Percentiles rank a stretch among this genome's conserved stretches.
phyloP scores from a whole-genome alignment of 2,329 filamentous ascomycete species.

The Aspergillus sp. region DNA sequence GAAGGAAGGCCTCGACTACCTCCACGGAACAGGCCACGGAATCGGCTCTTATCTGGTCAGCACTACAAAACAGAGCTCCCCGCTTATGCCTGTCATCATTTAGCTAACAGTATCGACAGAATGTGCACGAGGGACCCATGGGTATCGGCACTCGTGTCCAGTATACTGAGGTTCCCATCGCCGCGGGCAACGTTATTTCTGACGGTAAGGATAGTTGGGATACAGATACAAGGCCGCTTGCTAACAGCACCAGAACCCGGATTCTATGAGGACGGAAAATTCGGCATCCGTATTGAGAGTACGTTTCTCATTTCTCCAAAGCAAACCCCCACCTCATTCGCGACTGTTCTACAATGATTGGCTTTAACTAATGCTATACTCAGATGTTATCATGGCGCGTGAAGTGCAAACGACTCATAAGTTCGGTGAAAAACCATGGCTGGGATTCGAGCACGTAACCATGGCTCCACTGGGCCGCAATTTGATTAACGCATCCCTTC shows the following conservation, averaged over 20 bases:
- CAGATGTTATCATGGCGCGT: constrained; percentile 81
- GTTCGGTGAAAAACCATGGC: constrained; percentile 90
- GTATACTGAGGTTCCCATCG: constrained; percentile 85
- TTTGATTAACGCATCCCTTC: constrained; percentile 72
- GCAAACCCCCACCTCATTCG: neutral
- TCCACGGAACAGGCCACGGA: constrained; percentile 94
- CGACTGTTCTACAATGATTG: neutral
- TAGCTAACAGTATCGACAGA: constrained; percentile 47
- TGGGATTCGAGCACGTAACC: constrained; percentile 95
- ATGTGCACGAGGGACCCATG: constrained; percentile 96
- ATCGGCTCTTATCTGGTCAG: constrained; percentile 79
- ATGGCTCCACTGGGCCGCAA: constrained; percentile 95
- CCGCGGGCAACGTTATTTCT: constrained; percentile 91
- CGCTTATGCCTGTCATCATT: neutral
- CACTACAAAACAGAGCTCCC: neutral
- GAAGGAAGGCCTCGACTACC: constrained; percentile 90
- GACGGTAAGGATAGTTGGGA: constrained; percentile 53
- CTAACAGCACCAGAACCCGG: constrained; percentile 67
- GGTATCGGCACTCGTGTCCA: constrained; percentile 91
- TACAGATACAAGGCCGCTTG: constrained; percentile 1
- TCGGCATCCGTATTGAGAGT: constrained; percentile 93
- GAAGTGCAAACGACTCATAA: constrained; percentile 84
- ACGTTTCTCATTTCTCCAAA: constrained; percentile 21
- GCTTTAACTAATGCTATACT: constrained; percentile 9
- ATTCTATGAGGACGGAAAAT: constrained; percentile 93